Evolutionary conservation across 345 rosid species (phyloP).

Genomic region (Brassica juncea): DNA sequence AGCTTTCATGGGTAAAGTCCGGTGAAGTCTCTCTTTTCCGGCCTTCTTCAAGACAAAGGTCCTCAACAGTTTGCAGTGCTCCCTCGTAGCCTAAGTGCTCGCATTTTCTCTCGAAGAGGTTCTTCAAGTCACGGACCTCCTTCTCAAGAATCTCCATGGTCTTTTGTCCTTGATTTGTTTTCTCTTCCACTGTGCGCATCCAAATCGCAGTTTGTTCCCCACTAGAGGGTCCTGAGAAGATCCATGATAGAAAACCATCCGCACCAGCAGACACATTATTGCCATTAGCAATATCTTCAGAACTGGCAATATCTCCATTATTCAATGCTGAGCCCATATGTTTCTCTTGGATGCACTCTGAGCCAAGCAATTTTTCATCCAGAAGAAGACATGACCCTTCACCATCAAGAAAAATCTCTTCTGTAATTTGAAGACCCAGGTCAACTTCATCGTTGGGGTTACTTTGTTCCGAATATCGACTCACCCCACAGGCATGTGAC

Average conservation of each 20-base stretch:
- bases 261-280: constrained; percentile 43
- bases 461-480: constrained; percentile 65
- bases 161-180: constrained; percentile 69
- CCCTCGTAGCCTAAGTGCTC: constrained; percentile 79
- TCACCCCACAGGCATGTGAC: constrained; percentile 72
- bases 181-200: constrained; percentile 71
- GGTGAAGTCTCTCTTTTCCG: constrained; percentile 69
- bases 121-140: constrained; percentile 73
- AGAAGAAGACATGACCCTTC: constrained; percentile 62
- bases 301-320: constrained; percentile 37
- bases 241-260: constrained; percentile 77
- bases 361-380: constrained; percentile 55
- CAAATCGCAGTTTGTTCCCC: constrained; percentile 67
- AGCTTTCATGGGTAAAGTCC: constrained; percentile 57
- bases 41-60: constrained; percentile 79
- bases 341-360: constrained; percentile 38
- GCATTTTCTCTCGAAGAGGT: constrained; percentile 78
- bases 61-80: constrained; percentile 82
- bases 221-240: constrained; percentile 74
- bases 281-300: constrained; percentile 40
- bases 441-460: constrained; percentile 47
- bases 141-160: constrained; percentile 77
- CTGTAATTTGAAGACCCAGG: constrained; percentile 49
- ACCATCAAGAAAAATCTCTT: constrained; percentile 63
- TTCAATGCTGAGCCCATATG: constrained; percentile 34